These are phyloP conservation scores for Xylaria arbuscula DNA, from an alignment of 2,329 filamentous ascomycete species.

Conservation along the genomic window DNA sequence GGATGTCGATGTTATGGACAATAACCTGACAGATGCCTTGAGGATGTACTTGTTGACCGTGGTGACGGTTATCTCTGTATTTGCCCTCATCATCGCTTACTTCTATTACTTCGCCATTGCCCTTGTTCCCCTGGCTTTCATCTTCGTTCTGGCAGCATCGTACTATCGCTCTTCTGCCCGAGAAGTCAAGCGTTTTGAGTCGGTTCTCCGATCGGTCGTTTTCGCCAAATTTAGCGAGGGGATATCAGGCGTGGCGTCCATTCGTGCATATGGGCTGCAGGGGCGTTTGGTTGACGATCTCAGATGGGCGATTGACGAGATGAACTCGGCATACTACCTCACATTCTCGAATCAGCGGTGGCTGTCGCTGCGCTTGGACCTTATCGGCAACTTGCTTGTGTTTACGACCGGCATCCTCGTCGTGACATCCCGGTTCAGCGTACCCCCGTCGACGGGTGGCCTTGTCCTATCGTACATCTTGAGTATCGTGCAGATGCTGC, in stretches of 20 bases:
- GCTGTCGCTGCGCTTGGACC: slow-evolving; percentile 86
- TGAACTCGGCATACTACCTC: slow-evolving; percentile 94
- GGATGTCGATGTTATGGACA: slow-evolving; percentile 97
- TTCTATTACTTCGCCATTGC: slow-evolving; percentile 85
- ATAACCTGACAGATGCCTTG: slow-evolving; percentile 87
- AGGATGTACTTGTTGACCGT: slow-evolving; percentile 92
- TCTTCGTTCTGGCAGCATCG: slow-evolving; percentile 84
- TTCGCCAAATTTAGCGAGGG: slow-evolving; percentile 94
- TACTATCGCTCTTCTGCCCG: slow-evolving; percentile 93
- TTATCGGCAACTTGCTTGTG: slow-evolving; percentile 84
- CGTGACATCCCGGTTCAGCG: slow-evolving; percentile 87
- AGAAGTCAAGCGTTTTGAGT: slow-evolving; percentile 94
- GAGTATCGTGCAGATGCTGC: slow-evolving; percentile 92
- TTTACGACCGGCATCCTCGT: slow-evolving; percentile 91
- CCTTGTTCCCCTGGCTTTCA: slow-evolving; percentile 71
- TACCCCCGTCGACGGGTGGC: slow-evolving; percentile 85
- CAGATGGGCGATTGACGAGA: slow-evolving; percentile 81
- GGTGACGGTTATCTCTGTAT: slow-evolving; percentile 83
- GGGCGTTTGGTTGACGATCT: slow-evolving; percentile 78
- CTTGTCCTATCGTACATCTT: slow-evolving; percentile 94
- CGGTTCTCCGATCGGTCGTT: slow-evolving; percentile 85
- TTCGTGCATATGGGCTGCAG: slow-evolving; percentile 88
- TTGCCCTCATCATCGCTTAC: slow-evolving; percentile 91
- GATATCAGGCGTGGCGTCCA: slow-evolving; percentile 83
- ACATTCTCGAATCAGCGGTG: slow-evolving; percentile 97